Evolutionary conservation across 352 stramenopile species (phyloP), one percentile per base, ranked within the genome.

Genomic region (Pythium periplocum): DNA sequence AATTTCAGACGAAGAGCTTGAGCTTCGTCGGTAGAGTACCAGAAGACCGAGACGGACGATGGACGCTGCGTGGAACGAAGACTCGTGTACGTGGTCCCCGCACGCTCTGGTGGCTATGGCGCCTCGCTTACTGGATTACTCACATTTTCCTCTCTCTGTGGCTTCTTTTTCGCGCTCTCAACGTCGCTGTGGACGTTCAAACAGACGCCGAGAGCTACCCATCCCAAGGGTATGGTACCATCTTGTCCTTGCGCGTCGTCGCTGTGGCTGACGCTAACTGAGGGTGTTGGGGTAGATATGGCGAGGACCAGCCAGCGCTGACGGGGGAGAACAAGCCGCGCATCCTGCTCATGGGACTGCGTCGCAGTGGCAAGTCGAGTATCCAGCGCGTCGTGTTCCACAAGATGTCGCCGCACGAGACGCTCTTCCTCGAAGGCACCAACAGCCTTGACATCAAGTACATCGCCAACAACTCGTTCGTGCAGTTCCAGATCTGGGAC

Each of bases 361-460:
- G 96, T 51, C 77, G 87, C 64, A 93, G 84, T 58, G 84, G 85
- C 69, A 95, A 95, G 62, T 93, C 83, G 32, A 93, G 79, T 45
- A 93, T 92, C 59, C 84, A 99, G 66, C 90, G 93, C 58, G 96
- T 99, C 53, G 95, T 99, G 39, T 99, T 99, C 81, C 89, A 98
- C 69, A 99, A 99, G 77, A 98, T 99, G 94, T 98, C 90, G 45
- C 95, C 97, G 4, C 96, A 99, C 61, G 96, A 99, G 76, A 99
- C 96, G 47, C 68, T 99, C 35, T 99, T 99, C 57, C 69, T 97
- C 11, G 86, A 96, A 59, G 76, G 75, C 52, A 97, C 87, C 40
- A 87, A 87, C 68, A 81, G 64, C 40, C 74, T 96, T 12, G 89
- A 97, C 62, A 97, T 97, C 66, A 96, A 97, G 58, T 96, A 98